phyloP scores from a whole-genome alignment of 192 early-diverging fungal species.

The Backusella tarrabulga region DNA sequence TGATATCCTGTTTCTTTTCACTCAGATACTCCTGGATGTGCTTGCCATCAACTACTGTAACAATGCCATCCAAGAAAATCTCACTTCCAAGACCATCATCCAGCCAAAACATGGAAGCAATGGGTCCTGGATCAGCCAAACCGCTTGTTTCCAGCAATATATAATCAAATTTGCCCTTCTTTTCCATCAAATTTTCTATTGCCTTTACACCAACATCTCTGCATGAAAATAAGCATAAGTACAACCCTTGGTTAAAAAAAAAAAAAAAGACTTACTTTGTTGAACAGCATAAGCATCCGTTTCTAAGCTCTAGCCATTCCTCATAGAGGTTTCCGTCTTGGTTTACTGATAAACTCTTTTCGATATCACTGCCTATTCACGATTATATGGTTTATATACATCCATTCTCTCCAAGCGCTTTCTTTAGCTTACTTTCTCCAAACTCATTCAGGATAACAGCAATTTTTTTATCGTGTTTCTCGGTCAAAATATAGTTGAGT shows the following conservation, averaged over 20 bases:
- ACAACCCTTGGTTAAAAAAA: neutral
- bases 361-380: conserved; percentile 78
- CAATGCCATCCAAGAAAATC: conserved; percentile 55
- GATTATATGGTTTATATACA: neutral
- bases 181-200: conserved; percentile 90
- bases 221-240: neutral
- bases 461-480: conserved; percentile 90
- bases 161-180: conserved; percentile 92
- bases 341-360: conserved; percentile 84
- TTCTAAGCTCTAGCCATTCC: conserved; percentile 96
- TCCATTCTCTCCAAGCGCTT: neutral
- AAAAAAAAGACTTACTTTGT: conserved; percentile 76
- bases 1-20: conserved; percentile 48
- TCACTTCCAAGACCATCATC: conserved; percentile 94
- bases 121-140: conserved; percentile 71
- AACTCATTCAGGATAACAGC: conserved; percentile 99
- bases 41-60: conserved; percentile 39
- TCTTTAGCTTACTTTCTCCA: conserved; percentile 65
- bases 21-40: conserved; percentile 44
- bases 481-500: conserved; percentile 79
- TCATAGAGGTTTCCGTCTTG: conserved; percentile 83
- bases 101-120: conserved; percentile 96
- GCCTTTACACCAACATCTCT: conserved; percentile 93
- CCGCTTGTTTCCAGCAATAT: conserved; percentile 88
- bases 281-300: conserved; percentile 98